Conservation (phyloP, 2,329 filamentous ascomycete genomes). For the Seiridium cupressi region DNA sequence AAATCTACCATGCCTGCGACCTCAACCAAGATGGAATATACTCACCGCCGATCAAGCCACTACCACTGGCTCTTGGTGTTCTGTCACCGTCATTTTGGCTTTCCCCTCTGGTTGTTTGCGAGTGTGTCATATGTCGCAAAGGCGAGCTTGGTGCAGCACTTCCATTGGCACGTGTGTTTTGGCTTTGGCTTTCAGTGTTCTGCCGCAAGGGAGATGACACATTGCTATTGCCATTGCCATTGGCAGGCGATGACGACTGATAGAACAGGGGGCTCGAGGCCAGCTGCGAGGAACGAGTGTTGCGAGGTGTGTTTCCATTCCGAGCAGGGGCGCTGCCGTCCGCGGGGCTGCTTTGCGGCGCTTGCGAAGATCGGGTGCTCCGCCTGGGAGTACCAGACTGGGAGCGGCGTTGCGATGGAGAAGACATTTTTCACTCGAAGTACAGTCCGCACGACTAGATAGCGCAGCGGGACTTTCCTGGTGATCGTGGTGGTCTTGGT, state of each 20-base stretch:
- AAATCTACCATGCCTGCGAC: not conserved
- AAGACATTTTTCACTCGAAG: slow-evolving; percentile 53
- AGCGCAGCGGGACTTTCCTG: not conserved
- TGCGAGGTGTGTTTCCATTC: slow-evolving; percentile 42
- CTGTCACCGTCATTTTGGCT: slow-evolving; percentile 57
- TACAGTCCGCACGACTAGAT: slow-evolving; percentile 6
- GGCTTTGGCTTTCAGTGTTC: slow-evolving; percentile 57
- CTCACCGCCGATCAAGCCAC: slow-evolving; percentile 60
- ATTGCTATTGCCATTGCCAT: slow-evolving; percentile 28
- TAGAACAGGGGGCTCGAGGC: slow-evolving; percentile 83
- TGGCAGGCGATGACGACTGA: slow-evolving; percentile 47
- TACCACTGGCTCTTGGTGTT: slow-evolving; percentile 66
- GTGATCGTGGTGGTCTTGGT: not conserved
- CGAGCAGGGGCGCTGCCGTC: slow-evolving; percentile 22
- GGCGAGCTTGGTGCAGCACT: slow-evolving; percentile 54
- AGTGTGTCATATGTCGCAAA: slow-evolving; percentile 56
- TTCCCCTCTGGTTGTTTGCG: slow-evolving; percentile 44
- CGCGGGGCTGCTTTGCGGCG: slow-evolving; percentile 48
- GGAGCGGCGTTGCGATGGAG: slow-evolving; percentile 56
- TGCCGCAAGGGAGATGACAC: slow-evolving; percentile 54
- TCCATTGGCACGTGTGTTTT: slow-evolving; percentile 41
- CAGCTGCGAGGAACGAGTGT: slow-evolving; percentile 46
- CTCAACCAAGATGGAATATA: not conserved
- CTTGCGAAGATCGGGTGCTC: slow-evolving; percentile 51
- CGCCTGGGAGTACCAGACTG: slow-evolving; percentile 54